A percentile compares a stretch with the other conserved stretches of the same genome.
phyloP scores from a whole-genome alignment of 1,284 basidiomycete genomes.

The Ceratobasidium sp. region DNA sequence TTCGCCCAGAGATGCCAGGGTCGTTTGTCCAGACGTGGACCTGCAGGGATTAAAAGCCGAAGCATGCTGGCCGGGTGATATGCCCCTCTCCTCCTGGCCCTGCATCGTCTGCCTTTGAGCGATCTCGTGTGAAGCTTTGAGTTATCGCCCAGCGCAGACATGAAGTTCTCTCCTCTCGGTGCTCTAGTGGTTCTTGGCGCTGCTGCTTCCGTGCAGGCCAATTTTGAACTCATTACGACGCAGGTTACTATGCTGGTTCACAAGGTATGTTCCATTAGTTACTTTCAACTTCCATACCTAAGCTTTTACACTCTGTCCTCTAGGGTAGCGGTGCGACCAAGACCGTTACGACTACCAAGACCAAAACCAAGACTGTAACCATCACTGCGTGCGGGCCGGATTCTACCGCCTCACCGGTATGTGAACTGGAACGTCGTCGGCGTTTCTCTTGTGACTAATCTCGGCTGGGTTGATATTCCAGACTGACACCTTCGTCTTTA shows the following conservation, averaged over 20 bases:
- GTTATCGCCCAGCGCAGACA: neutral
- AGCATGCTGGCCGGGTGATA: neutral
- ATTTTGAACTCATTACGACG: conserved; percentile 37
- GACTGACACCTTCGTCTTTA: neutral
- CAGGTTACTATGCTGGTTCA: conserved; percentile 38
- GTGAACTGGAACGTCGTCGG: neutral
- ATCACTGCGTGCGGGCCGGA: conserved; percentile 32
- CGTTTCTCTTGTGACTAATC: neutral
- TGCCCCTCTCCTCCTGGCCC: conserved; percentile 30
- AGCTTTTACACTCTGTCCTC: neutral
- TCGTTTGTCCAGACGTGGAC: neutral
- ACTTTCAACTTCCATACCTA: neutral
- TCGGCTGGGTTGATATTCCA: neutral
- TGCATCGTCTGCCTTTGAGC: conserved; percentile 18
- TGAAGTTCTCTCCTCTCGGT: conserved; percentile 18
- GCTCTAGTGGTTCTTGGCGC: conserved; percentile 25
- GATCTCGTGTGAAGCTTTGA: conserved; percentile 9
- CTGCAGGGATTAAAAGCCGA: conserved; percentile 27
- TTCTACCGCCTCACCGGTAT: neutral
- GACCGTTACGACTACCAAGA: conserved; percentile 37
- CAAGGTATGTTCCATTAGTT: conserved; percentile 19
- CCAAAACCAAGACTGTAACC: conserved; percentile 30
- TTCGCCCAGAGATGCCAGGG: neutral
- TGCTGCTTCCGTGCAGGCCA: conserved; percentile 7
- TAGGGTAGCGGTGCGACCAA: conserved; percentile 24